A percentile compares a stretch with the other conserved stretches of the same genome.
These are phyloP conservation scores for Rhodotorula paludigena DNA, from an alignment of 768 basidiomycete genomes.

Conservation along the genomic window DNA sequence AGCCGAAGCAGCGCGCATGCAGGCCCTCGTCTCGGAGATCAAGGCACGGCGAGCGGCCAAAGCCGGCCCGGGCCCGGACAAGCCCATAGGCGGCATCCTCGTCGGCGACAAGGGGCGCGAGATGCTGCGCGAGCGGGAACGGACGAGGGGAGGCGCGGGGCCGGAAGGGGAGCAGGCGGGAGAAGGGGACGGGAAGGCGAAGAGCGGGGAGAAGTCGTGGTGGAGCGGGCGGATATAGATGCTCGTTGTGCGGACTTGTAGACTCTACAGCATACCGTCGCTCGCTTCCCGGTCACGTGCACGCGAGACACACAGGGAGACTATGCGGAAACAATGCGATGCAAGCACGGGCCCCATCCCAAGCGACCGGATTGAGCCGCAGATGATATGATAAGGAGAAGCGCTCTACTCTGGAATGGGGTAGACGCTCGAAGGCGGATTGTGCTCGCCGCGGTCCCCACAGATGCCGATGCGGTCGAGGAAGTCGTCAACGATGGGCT, in stretches of 20 bases:
- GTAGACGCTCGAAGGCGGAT: too few species aligned
- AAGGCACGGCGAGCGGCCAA: conserved; percentile 19
- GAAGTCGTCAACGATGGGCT: not conserved
- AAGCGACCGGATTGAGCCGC: too few species aligned
- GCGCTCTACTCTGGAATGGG: too few species aligned
- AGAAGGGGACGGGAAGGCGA: not conserved
- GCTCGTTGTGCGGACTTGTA: too few species aligned
- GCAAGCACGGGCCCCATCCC: too few species aligned
- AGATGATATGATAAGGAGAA: too few species aligned
- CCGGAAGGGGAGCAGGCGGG: not conserved
- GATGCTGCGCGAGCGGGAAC: conserved; percentile 12
- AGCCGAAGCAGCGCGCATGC: conserved; percentile 32
- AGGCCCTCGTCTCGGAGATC: conserved; percentile 30
- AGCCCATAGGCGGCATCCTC: conserved; percentile 11
- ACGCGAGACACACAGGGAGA: too few species aligned
- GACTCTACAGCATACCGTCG: too few species aligned
- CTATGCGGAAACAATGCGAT: too few species aligned
- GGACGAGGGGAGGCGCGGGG: not conserved
- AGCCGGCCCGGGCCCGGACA: too few species aligned
- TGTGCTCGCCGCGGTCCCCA: too few species aligned
- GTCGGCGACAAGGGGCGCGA: conserved; percentile 23
- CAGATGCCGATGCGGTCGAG: not conserved
- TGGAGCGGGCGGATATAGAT: not conserved
- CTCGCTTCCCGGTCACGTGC: too few species aligned
- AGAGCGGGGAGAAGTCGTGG: not conserved